Base-by-base conservation (phyloP, 2,329 filamentous ascomycete genomes). In the Macrophomina tecta region DNA sequence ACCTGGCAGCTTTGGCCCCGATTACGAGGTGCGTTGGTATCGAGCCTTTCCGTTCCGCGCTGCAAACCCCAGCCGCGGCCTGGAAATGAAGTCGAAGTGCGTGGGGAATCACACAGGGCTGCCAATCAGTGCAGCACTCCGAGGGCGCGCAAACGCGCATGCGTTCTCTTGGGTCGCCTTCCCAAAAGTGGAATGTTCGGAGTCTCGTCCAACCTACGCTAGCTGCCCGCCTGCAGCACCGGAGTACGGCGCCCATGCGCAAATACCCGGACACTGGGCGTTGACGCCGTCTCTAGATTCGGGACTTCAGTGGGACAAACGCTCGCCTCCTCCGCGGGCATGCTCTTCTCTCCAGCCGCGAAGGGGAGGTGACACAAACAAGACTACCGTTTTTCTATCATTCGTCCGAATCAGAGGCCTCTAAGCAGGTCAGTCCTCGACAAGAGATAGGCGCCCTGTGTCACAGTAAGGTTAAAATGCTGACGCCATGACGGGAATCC, bases 401-500 rank as follows among this genome's bases (percentile, higher is more conserved):
- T 38, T 18, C n/a, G 56, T 32, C 16, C 56, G 56, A 46, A 46
- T 46, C 36, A 60, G 55, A n/a, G 38, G 23, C 28, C 3, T n/a
- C 56, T 38, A 14, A 18, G 30, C 40, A 11, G 56, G 48, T 34
- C 40, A 42, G 5, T 28, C 34, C 36, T 46, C 56, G 42, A 28
- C 40, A 48, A 2, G 8, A 38, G 42, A 48, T 61, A 38, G 58
- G 12, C 58, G 58, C 58, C 45, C 23, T 62, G 58, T 62, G 58
- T 30, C 46, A 62, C 58, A 30, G 58, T 40, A 49, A 62, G 45
- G 30, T 62, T 38, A 62, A 38, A 62, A 62, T 48, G 58, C 42
- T 62, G 52, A 56, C 63, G 63, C 63, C 63, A 65, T 32, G 45
- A 56, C 63, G 63, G 52, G 63, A 56, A 56, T 42, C 30, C 63